Conservation (phyloP, 192 early-diverging fungal genomes). For the Kickxella alabastrina region DNA sequence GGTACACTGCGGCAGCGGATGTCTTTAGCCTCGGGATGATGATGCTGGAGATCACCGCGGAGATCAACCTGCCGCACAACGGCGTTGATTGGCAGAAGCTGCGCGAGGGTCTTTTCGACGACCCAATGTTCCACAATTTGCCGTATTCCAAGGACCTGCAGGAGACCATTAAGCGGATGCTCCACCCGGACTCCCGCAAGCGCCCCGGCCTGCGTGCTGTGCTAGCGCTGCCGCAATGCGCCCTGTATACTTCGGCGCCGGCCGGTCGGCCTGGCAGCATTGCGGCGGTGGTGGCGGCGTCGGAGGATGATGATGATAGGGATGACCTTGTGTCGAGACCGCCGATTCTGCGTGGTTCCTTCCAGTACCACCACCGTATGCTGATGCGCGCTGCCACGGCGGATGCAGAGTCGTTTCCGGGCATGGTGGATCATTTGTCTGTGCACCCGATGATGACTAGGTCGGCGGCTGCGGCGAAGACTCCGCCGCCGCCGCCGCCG, state of each 20-base stretch:
- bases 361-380: constrained; percentile 3
- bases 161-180: constrained; percentile 64
- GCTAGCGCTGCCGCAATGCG: constrained; percentile 36
- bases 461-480: constrained; percentile 8
- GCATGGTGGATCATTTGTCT: background rate
- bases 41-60: constrained; percentile 79
- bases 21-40: constrained; percentile 93
- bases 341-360: background rate
- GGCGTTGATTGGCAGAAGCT: constrained; percentile 85
- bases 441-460: constrained; percentile 9
- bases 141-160: constrained; percentile 53
- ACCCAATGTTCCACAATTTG: constrained; percentile 51
- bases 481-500: constrained; percentile 2
- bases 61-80: constrained; percentile 85
- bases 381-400: constrained; percentile 34
- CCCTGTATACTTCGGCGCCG: constrained; percentile 14
- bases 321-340: constrained; percentile 10
- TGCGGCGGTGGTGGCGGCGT: background rate
- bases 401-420: background rate
- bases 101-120: constrained; percentile 68
- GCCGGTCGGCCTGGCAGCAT: background rate
- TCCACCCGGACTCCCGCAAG: constrained; percentile 54
- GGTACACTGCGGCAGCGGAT: constrained; percentile 76
- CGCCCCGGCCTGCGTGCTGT: constrained; percentile 58
- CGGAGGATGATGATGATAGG: constrained; percentile 3